phyloP scores from a whole-genome alignment of 768 basidiomycete species.

The Boletellus ananiceps region DNA sequence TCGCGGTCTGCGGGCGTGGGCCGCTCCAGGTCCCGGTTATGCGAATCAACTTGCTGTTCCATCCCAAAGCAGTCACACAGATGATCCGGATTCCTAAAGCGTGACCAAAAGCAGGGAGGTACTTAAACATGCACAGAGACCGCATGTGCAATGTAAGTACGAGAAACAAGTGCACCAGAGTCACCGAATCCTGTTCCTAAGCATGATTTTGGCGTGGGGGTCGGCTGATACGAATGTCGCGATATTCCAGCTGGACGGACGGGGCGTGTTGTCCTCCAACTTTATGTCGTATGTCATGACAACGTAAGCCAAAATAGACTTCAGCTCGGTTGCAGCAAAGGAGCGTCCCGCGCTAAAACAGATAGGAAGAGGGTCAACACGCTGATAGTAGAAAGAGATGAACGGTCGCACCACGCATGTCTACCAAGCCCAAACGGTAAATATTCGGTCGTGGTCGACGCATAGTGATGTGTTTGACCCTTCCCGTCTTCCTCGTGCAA shows the following conservation, averaged over 20 bases:
- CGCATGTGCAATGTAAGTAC: no score
- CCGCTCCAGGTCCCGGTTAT: no score
- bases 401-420: conserved; percentile 6
- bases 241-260: not conserved
- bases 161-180: no score
- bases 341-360: conserved; percentile 15
- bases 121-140: no score
- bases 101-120: no score
- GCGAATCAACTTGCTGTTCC: no score
- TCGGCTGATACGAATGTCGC: not conserved
- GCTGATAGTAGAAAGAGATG: not conserved
- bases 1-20: no score
- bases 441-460: conserved; percentile 30
- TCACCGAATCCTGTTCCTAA: conserved; percentile 3
- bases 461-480: conserved; percentile 30
- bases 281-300: conserved; percentile 9
- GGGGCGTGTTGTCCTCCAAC: not conserved
- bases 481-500: conserved; percentile 24
- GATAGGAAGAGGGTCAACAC: not conserved
- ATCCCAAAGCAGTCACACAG: no score
- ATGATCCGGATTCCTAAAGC: no score
- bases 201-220: not conserved
- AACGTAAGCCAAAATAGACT: conserved; percentile 12
- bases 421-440: conserved; percentile 36
- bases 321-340: conserved; percentile 7